Conservation (phyloP, 2,329 filamentous ascomycete species). For the Trichoderma sp. region DNA sequence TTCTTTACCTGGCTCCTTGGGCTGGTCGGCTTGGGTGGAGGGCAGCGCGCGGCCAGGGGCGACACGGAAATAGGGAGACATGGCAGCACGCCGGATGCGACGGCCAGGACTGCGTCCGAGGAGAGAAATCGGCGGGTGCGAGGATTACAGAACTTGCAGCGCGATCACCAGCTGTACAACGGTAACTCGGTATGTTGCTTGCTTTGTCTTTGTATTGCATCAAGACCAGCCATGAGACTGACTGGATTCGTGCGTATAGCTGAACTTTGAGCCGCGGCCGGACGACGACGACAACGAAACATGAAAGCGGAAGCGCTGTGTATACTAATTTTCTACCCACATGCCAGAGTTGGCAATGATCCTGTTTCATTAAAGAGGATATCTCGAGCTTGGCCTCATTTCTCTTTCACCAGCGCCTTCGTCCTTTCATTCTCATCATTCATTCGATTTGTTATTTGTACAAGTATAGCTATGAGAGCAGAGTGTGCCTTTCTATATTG, state of each 20-base stretch:
- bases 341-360: neutral
- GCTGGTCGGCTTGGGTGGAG: constrained; percentile 37
- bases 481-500: constrained; percentile 22
- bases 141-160: constrained; percentile 50
- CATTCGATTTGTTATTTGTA: constrained; percentile 27
- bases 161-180: constrained; percentile 79
- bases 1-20: constrained; percentile 44
- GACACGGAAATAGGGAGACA: neutral
- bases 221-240: neutral
- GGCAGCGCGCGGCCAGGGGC: neutral
- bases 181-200: constrained; percentile 73
- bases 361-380: neutral
- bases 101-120: constrained; percentile 31
- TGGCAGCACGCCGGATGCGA: neutral
- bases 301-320: neutral
- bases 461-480: constrained; percentile 28
- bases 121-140: constrained; percentile 35
- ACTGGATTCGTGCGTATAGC: constrained; percentile 45
- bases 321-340: neutral
- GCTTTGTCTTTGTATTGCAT: neutral
- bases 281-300: constrained; percentile 54
- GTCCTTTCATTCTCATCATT: neutral
- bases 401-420: neutral
- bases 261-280: constrained; percentile 69
- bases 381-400: neutral